phyloP scores from a whole-genome alignment of 2,329 filamentous ascomycete genomes.

The Pseudogymnoascus sp. region DNA sequence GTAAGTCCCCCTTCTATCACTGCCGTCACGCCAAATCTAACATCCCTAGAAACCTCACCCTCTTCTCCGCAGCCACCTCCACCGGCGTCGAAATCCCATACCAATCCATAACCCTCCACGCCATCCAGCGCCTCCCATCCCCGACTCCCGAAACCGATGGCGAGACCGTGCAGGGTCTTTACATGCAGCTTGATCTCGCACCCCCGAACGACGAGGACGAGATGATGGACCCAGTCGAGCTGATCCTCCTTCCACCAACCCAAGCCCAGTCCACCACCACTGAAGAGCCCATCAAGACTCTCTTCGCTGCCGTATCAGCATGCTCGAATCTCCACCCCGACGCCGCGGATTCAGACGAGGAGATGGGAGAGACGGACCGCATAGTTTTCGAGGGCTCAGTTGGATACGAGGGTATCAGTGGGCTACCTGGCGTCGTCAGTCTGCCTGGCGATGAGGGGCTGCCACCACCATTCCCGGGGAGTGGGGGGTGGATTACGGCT shows the following conservation, averaged over 20 bases:
- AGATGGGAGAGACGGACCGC: conserved; percentile 36
- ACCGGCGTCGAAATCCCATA: conserved; percentile 64
- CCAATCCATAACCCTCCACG: conserved; percentile 66
- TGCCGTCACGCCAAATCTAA: conserved; percentile 21
- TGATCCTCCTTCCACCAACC: conserved; percentile 52
- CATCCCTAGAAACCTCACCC: conserved; percentile 42
- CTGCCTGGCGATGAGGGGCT: conserved; percentile 42
- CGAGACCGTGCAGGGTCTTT: conserved; percentile 38
- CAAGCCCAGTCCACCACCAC: conserved; percentile 30
- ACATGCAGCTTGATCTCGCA: conserved; percentile 50
- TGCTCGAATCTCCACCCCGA: conserved; percentile 74
- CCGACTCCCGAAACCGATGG: conserved; percentile 24
- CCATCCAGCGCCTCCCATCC: conserved; percentile 49
- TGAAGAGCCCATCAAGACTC: conserved; percentile 23
- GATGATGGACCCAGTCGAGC: conserved; percentile 53
- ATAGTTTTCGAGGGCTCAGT: conserved; percentile 47
- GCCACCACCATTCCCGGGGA: conserved; percentile 63
- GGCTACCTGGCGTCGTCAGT: conserved; percentile 45
- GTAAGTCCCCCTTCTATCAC: neutral
- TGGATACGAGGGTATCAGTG: conserved; percentile 46
- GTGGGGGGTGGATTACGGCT: conserved; percentile 78
- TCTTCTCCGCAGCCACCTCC: conserved; percentile 51
- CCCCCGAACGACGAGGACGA: conserved; percentile 49
- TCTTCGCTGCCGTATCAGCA: conserved; percentile 59
- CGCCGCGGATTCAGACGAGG: conserved; percentile 45